A percentile compares a stretch with the other conserved stretches of the same genome.
Conservation (phyloP, 352 stramenopile species). For the Thraustotheca clavata region DNA sequence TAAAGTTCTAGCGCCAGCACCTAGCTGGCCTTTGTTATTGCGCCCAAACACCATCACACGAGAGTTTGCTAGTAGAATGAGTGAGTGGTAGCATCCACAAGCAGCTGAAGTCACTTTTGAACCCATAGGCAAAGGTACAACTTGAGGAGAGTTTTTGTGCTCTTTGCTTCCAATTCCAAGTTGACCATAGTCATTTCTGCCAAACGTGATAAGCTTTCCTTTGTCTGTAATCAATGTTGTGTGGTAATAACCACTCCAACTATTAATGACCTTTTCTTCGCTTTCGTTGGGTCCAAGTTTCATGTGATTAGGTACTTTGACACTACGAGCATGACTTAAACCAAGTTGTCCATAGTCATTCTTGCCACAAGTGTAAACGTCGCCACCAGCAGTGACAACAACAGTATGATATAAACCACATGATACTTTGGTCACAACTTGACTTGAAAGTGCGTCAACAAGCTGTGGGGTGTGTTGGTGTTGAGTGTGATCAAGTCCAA, state of each 20-base stretch:
- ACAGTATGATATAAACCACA: slow-evolving; percentile 81
- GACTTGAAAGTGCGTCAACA: slow-evolving; percentile 55
- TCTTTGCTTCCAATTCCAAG: slow-evolving; percentile 83
- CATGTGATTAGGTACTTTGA: slow-evolving; percentile 60
- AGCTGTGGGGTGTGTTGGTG: slow-evolving; percentile 81
- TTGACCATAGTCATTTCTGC: slow-evolving; percentile 80
- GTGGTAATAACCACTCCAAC: slow-evolving; percentile 83
- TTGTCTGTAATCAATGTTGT: slow-evolving; percentile 70
- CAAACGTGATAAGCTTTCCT: slow-evolving; percentile 79
- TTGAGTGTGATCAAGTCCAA: slow-evolving; percentile 73
- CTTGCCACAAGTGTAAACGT: slow-evolving; percentile 79
- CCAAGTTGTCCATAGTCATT: slow-evolving; percentile 84
- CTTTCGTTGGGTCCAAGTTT: slow-evolving; percentile 54
- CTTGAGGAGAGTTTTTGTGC: slow-evolving; percentile 74
- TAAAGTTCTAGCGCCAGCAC: slow-evolving; percentile 59
- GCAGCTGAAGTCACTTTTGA: slow-evolving; percentile 68
- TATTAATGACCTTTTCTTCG: slow-evolving; percentile 66
- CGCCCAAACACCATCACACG: slow-evolving; percentile 81
- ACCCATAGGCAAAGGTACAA: slow-evolving; percentile 65
- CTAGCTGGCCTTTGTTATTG: slow-evolving; percentile 84
- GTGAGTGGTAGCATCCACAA: slow-evolving; percentile 77
- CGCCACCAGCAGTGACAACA: slow-evolving; percentile 44
- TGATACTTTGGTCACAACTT: slow-evolving; percentile 57
- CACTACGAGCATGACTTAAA: slow-evolving; percentile 65
- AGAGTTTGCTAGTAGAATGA: slow-evolving; percentile 68